Percentiles rank a stretch among this genome's conserved stretches.
phyloP scores from a whole-genome alignment of 257 asterid species.

The Marsdenia floribunda region DNA sequence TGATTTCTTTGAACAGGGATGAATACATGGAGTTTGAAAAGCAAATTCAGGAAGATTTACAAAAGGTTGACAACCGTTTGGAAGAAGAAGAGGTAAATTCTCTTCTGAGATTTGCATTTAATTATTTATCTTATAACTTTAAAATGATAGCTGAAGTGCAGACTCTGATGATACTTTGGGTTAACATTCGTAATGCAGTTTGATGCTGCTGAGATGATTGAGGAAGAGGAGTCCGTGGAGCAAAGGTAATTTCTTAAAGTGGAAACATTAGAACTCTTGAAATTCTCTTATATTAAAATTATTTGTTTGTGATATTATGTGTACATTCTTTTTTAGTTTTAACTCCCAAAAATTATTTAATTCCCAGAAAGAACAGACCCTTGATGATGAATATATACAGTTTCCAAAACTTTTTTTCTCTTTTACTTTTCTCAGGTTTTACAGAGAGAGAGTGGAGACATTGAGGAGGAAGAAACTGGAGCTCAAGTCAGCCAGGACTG shows the following conservation, averaged over 20 bases:
- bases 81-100: conserved; percentile 95
- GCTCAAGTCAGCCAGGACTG: conserved; percentile 54
- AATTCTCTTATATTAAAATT: background rate
- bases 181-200: conserved; percentile 40
- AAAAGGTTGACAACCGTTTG: conserved; percentile 72
- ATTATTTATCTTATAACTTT: background rate
- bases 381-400: background rate
- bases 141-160: conserved; percentile 7
- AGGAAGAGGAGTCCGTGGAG: conserved; percentile 81
- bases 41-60: conserved; percentile 77
- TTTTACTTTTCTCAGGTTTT: conserved; percentile 44
- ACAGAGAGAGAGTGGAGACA: conserved; percentile 63
- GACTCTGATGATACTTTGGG: conserved; percentile 13
- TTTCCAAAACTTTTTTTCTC: background rate
- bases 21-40: conserved; percentile 94
- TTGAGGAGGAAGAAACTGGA: conserved; percentile 65
- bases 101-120: conserved; percentile 1
- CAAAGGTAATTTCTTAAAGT: conserved; percentile 48
- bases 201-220: conserved; percentile 92
- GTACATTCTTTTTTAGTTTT: background rate
- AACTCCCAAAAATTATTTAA: background rate
- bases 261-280: background rate
- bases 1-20: conserved; percentile 46
- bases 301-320: background rate
- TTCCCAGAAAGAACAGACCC: background rate